Percentiles rank a stretch among this genome's conserved stretches.
phyloP scores from a whole-genome alignment of 768 basidiomycete species.

The Sporobolomyces phaffii region DNA sequence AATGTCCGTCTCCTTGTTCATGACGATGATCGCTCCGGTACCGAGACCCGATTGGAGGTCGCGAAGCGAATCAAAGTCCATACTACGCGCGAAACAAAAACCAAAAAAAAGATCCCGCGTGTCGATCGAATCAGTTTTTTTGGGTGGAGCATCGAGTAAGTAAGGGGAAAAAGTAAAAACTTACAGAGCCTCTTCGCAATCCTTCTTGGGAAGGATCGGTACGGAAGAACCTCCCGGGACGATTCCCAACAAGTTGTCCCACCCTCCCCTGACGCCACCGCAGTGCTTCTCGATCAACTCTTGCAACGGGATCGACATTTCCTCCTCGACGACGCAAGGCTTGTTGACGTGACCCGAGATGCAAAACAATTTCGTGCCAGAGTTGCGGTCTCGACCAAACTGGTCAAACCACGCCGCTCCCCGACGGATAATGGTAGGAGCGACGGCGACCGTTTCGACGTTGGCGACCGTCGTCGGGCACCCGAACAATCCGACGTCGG shows the following conservation, averaged over 20 bases:
- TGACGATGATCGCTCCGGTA: conserved; percentile 96
- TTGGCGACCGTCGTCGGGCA: conserved; percentile 97
- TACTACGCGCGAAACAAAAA: conserved; percentile 51
- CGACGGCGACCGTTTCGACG: conserved; percentile 96
- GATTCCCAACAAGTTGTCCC: conserved; percentile 95
- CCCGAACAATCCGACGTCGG: conserved; percentile 94
- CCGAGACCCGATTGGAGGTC: conserved; percentile 94
- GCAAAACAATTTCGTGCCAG: conserved; percentile 95
- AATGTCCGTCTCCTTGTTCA: conserved; percentile 96
- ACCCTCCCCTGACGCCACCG: conserved; percentile 87
- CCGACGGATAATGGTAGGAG: conserved; percentile 88
- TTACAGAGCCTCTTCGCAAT: conserved; percentile 80
- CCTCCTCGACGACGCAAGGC: conserved; percentile 95
- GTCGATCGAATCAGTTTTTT: too few species aligned
- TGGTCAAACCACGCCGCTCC: conserved; percentile 84
- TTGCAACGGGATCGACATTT: conserved; percentile 94
- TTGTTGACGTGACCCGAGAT: conserved; percentile 97
- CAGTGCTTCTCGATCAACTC: conserved; percentile 96
- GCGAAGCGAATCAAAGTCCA: conserved; percentile 98
- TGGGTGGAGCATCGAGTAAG: too few species aligned
- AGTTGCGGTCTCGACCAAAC: conserved; percentile 85
- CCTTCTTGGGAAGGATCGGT: conserved; percentile 76
- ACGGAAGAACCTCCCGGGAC: conserved; percentile 93
- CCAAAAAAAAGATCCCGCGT: not conserved
- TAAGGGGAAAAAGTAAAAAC: conserved; percentile 45